Evolutionary conservation across 352 stramenopile species (phyloP).

Genomic region (Globisporangium middletonii): DNA sequence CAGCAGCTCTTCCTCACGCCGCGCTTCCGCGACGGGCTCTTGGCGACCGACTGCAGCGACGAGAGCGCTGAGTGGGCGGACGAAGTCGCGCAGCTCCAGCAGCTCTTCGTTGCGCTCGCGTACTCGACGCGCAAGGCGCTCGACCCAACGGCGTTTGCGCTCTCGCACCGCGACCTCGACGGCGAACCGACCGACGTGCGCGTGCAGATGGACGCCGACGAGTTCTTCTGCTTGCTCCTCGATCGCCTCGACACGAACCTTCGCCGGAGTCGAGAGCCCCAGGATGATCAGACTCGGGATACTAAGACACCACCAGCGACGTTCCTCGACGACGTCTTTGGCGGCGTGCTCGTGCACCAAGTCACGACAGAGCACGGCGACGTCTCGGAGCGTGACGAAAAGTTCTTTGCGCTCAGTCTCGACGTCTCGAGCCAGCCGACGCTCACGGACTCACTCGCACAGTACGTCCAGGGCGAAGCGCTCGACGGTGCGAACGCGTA

Average conservation of each 20-base stretch:
- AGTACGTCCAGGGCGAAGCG: slow-evolving; percentile 71
- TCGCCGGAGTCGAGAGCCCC: background rate
- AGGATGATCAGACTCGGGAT: background rate
- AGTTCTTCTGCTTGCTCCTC: slow-evolving; percentile 78
- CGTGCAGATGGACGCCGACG: slow-evolving; percentile 78
- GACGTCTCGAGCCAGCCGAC: slow-evolving; percentile 72
- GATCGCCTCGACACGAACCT: slow-evolving; percentile 57
- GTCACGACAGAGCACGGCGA: slow-evolving; percentile 74
- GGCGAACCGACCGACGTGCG: slow-evolving; percentile 66
- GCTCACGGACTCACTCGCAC: slow-evolving; percentile 46
- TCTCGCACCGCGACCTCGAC: slow-evolving; percentile 67
- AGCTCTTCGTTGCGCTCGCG: slow-evolving; percentile 54
- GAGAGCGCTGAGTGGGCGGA: slow-evolving; percentile 26
- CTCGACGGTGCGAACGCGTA: slow-evolving; percentile 79
- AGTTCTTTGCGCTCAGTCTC: slow-evolving; percentile 79
- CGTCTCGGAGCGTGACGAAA: slow-evolving; percentile 76
- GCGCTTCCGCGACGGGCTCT: slow-evolving; percentile 43
- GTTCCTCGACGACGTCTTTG: slow-evolving; percentile 52
- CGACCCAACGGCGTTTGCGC: slow-evolving; percentile 60
- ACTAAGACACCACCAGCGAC: background rate
- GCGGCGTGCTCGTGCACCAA: slow-evolving; percentile 75
- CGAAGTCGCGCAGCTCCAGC: slow-evolving; percentile 61
- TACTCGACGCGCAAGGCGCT: slow-evolving; percentile 36
- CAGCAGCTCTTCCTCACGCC: slow-evolving; percentile 93
- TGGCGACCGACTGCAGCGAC: slow-evolving; percentile 28